Evolutionary conservation across 148 eudicot species (phyloP).

Genomic region (Polygonum aviculare): DNA sequence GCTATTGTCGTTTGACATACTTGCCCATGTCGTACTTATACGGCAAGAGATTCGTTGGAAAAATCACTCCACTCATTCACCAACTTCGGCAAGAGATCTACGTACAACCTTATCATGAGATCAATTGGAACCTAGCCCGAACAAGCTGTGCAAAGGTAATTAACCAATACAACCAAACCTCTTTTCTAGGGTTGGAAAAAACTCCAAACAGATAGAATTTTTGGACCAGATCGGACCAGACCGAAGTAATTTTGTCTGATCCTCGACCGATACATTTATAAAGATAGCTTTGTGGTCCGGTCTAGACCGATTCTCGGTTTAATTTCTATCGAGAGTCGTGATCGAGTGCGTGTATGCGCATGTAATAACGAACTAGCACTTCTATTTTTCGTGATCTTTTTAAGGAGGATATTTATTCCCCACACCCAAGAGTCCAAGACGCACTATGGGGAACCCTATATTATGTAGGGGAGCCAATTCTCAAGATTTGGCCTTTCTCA

Average conservation of each 20-base stretch:
- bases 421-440: conserved; percentile 35
- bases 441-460: conserved; percentile 38
- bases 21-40: conserved; percentile 64
- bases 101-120: conserved; percentile 28
- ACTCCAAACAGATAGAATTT: no score
- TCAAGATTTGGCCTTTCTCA: conserved; percentile 35
- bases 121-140: conserved; percentile 47
- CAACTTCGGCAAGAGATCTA: conserved; percentile 44
- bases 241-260: no score
- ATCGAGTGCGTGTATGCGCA: no score
- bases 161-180: no score
- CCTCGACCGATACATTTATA: no score
- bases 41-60: conserved; percentile 52
- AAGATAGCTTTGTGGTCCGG: no score
- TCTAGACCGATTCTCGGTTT: no score
- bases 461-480: conserved; percentile 34
- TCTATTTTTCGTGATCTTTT: not conserved
- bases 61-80: conserved; percentile 26
- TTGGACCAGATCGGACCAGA: no score
- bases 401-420: conserved; percentile 38
- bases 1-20: conserved; percentile 50
- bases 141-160: conserved; percentile 45
- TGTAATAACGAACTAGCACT: not conserved
- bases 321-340: no score
- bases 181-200: no score